Evolutionary conservation across 2,329 filamentous ascomycete genomes (phyloP).

Genomic region (Cladosporium sp.): DNA sequence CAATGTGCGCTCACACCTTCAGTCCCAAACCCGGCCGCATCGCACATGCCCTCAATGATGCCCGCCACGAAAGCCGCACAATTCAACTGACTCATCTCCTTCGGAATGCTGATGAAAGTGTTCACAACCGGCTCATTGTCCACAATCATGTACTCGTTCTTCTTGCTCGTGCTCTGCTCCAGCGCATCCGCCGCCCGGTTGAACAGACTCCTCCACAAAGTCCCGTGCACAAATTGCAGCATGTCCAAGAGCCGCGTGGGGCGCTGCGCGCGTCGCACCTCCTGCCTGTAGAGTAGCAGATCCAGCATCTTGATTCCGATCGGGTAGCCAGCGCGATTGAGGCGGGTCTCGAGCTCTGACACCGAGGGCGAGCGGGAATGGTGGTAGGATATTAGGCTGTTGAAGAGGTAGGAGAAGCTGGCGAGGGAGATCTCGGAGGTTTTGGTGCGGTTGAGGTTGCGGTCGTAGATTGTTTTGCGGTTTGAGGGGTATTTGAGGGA

Average conservation of each 20-base stretch:
- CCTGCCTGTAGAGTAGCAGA: constrained; percentile 84
- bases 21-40: constrained; percentile 86
- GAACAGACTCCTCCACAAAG: constrained; percentile 91
- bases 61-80: constrained; percentile 95
- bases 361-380: constrained; percentile 89
- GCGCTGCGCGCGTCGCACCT: constrained; percentile 66
- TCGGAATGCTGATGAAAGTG: constrained; percentile 86
- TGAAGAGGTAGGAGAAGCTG: constrained; percentile 93
- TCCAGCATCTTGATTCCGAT: constrained; percentile 94
- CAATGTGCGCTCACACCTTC: constrained; percentile 83
- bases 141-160: constrained; percentile 98
- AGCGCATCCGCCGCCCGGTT: constrained; percentile 86
- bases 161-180: constrained; percentile 82
- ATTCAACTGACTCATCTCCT: constrained; percentile 95
- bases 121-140: constrained; percentile 98
- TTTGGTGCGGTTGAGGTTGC: constrained; percentile 86
- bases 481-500: constrained; percentile 86
- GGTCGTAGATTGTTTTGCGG: constrained; percentile 97
- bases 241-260: constrained; percentile 87
- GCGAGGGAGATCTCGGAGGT: constrained; percentile 88
- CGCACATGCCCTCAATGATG: constrained; percentile 92
- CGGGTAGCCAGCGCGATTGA: constrained; percentile 68
- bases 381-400: constrained; percentile 95
- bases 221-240: constrained; percentile 92
- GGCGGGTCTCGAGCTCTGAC: constrained; percentile 73